Percentiles rank a stretch among this genome's conserved stretches.
Evolutionary conservation across 2,329 filamentous ascomycete species (phyloP).

Genomic region (Magnaporthiopsis incrustans): DNA sequence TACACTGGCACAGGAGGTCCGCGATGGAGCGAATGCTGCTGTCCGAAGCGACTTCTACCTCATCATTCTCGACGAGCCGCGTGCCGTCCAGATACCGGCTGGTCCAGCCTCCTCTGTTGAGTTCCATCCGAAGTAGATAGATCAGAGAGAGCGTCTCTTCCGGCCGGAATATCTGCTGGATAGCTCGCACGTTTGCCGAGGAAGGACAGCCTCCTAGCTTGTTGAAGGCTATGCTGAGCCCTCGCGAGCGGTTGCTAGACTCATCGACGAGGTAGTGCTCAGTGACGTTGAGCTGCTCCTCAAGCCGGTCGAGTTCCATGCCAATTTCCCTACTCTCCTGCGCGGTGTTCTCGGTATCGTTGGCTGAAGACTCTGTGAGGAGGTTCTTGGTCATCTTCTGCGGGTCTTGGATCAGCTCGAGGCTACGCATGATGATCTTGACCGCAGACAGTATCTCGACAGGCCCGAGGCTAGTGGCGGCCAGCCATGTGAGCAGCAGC

Average conservation of each 20-base stretch:
- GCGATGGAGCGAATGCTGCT: slow-evolving; percentile 64
- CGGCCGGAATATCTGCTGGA: slow-evolving; percentile 56
- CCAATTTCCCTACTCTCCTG: slow-evolving; percentile 29
- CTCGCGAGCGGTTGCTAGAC: slow-evolving; percentile 52
- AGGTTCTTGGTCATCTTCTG: slow-evolving; percentile 23
- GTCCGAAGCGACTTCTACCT: slow-evolving; percentile 48
- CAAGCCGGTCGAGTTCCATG: slow-evolving; percentile 52
- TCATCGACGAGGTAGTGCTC: slow-evolving; percentile 60
- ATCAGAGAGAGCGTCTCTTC: slow-evolving; percentile 66
- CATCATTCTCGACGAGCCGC: slow-evolving; percentile 34
- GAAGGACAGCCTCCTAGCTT: slow-evolving; percentile 61
- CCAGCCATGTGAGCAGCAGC: slow-evolving; percentile 57
- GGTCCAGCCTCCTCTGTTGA: slow-evolving; percentile 70
- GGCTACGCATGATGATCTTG: slow-evolving; percentile 58
- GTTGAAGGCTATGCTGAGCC: slow-evolving; percentile 59
- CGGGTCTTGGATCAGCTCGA: slow-evolving; percentile 48
- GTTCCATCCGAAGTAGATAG: slow-evolving; percentile 62
- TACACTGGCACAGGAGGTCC: slow-evolving; percentile 61
- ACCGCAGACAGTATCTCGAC: slow-evolving; percentile 60
- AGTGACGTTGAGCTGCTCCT: slow-evolving; percentile 59
- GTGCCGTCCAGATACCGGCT: slow-evolving; percentile 58
- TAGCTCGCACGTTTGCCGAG: slow-evolving; percentile 49
- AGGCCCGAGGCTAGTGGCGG: slow-evolving; percentile 56
- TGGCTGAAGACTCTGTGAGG: slow-evolving; percentile 24
- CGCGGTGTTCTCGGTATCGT: slow-evolving; percentile 19